Percentiles rank a stretch among this genome's conserved stretches.
phyloP scores from a whole-genome alignment of 208 protist species.

The Zelonia costaricensis region DNA sequence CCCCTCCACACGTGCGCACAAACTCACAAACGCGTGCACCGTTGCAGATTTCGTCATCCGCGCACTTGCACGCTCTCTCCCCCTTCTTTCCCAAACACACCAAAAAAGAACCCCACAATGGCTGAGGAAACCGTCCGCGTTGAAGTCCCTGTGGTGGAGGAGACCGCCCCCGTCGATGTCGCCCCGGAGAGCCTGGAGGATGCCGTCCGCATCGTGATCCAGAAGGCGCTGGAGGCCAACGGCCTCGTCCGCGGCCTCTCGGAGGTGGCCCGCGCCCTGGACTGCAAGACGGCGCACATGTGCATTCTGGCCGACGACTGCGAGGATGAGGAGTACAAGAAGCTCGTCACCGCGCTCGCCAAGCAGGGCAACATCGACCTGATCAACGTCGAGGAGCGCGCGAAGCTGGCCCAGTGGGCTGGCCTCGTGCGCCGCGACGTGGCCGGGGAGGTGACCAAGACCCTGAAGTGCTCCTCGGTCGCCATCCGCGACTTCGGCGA shows the following conservation, averaged over 20 bases:
- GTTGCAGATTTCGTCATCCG: slow-evolving; percentile 28
- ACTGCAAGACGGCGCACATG: slow-evolving; percentile 84
- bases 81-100: slow-evolving; percentile 15
- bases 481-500: slow-evolving; percentile 90
- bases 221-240: slow-evolving; percentile 85
- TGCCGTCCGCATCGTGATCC: slow-evolving; percentile 87
- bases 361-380: slow-evolving; percentile 86
- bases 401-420: slow-evolving; percentile 86
- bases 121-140: slow-evolving; percentile 82
- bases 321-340: slow-evolving; percentile 93
- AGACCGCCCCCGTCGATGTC: slow-evolving; percentile 54
- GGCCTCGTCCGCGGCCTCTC: slow-evolving; percentile 89
- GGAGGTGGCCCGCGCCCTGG: slow-evolving; percentile 83
- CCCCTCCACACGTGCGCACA: neutral
- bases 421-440: slow-evolving; percentile 61
- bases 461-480: slow-evolving; percentile 88
- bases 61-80: slow-evolving; percentile 8
- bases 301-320: slow-evolving; percentile 92
- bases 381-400: slow-evolving; percentile 85
- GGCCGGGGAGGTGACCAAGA: slow-evolving; percentile 75
- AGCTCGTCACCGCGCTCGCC: slow-evolving; percentile 83
- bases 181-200: slow-evolving; percentile 79
- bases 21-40: neutral
- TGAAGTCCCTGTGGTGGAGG: slow-evolving; percentile 64
- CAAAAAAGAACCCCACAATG: slow-evolving; percentile 45